Evolutionary conservation across 2,329 filamentous ascomycete species (phyloP).

Genomic region (Trichoderma sp.): DNA sequence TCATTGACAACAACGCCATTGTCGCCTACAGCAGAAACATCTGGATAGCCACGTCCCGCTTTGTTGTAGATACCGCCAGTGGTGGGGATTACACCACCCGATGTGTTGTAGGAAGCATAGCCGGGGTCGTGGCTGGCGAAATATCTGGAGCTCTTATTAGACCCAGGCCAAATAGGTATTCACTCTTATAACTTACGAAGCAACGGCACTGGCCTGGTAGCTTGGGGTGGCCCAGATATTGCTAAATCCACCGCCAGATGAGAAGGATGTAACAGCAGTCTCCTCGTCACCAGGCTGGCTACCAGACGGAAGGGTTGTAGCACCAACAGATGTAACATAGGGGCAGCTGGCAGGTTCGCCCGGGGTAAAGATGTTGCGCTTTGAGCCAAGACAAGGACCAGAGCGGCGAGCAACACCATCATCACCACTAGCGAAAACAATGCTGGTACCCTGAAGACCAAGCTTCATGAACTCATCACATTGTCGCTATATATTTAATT

Average conservation of each 20-base stretch:
- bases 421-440: constrained; percentile 41
- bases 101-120: constrained; percentile 23
- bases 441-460: constrained; percentile 48
- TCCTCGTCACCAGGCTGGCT: constrained; percentile 19
- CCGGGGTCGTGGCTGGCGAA: constrained; percentile 20
- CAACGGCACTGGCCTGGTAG: constrained; percentile 41
- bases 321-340: constrained; percentile 49
- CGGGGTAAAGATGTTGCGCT: constrained; percentile 45
- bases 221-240: constrained; percentile 46
- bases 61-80: constrained; percentile 41
- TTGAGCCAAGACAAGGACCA: constrained; percentile 24
- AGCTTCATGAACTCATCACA: constrained; percentile 58
- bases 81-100: constrained; percentile 20
- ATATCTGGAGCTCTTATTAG: background rate
- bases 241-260: constrained; percentile 48
- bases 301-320: constrained; percentile 37
- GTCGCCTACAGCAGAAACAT: constrained; percentile 45
- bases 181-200: background rate
- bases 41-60: constrained; percentile 46
- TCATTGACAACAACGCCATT: constrained; percentile 43
- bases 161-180: background rate
- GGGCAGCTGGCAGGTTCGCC: constrained; percentile 47
- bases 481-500: constrained; percentile 37
- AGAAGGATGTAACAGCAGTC: constrained; percentile 35
- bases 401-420: constrained; percentile 23